Evolutionary conservation across 257 asterid species (phyloP), one percentile per base, ranked within the genome.

Genomic region (Gentiana straminea): DNA sequence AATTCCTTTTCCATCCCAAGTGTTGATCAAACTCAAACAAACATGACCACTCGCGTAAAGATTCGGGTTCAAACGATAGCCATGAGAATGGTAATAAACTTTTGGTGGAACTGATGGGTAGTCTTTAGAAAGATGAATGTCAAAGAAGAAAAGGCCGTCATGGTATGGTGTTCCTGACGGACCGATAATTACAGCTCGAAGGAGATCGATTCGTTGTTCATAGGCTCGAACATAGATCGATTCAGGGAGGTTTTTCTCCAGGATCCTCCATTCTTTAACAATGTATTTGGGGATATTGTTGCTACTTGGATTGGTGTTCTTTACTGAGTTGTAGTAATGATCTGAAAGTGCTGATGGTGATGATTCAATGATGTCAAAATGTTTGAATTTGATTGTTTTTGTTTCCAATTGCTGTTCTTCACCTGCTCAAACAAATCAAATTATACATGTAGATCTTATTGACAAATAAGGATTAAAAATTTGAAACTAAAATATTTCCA

Each of bases 161-260:
- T 81, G 82, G 66, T 81, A 84, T 1, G 87, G 87, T 3, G 87
- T 84, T 2, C 73, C 83, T 0, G 72, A 41, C 1, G 82, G 3
- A 2, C 94, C 94, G 4, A 81, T 37, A 33, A 84, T 79, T 56
- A 73, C 84, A 35, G 94, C 94, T 1, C 94, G 84, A 13, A 84
- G 77, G 24, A 84, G 61, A 56, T 81, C 83, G 15, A 82, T 75
- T 13, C 87, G 61, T 0, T 68, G 56, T 49, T 79, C 91, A 35
- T 81, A 84, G 8, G 54, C 77, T 1, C 70, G 78, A 51, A 82
- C 88, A 38, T 71, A 77, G 52, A 84, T 79, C 41, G 78, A 66
- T 9, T 82, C 78, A 0, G 91, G 94, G 43, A 84, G 88, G 60
- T 61, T 55, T 7, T 55, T 63, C 41, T 65, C 15, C 2, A 85